phyloP scores from a whole-genome alignment of 495 filamentous ascomycete genomes.

The Talaromyces wortmannii region DNA sequence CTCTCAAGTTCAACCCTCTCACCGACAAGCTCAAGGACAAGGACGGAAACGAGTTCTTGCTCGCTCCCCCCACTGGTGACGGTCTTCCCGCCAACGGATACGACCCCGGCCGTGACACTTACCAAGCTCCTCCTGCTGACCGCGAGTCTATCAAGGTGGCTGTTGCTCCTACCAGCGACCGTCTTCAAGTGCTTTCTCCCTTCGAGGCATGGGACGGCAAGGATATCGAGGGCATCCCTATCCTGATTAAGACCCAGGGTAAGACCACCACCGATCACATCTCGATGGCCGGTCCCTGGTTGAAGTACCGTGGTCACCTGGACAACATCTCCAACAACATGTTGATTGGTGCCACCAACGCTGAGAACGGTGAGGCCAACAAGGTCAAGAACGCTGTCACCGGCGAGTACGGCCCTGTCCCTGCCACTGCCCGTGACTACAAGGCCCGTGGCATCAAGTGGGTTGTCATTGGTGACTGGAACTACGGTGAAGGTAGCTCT shows the following conservation, averaged over 20 bases:
- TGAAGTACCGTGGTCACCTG: slow-evolving; percentile 99
- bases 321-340: slow-evolving; percentile 99
- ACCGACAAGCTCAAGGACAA: slow-evolving; percentile 92
- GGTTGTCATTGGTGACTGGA: slow-evolving; percentile 99
- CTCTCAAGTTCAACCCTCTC: slow-evolving; percentile 93
- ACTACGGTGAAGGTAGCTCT: slow-evolving; percentile 96
- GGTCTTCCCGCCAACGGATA: slow-evolving; percentile 79
- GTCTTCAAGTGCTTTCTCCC: slow-evolving; percentile 84
- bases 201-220: slow-evolving; percentile 93
- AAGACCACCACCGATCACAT: slow-evolving; percentile 99
- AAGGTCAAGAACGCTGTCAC: slow-evolving; percentile 91
- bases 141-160: slow-evolving; percentile 65
- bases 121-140: slow-evolving; percentile 89
- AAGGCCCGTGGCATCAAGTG: slow-evolving; percentile 93
- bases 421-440: slow-evolving; percentile 94
- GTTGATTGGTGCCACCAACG: slow-evolving; percentile 96
- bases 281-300: slow-evolving; percentile 98
- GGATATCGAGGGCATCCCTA: slow-evolving; percentile 80
- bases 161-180: slow-evolving; percentile 85
- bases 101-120: slow-evolving; percentile 91
- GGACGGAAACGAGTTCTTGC: slow-evolving; percentile 93
- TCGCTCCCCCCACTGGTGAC: slow-evolving; percentile 71
- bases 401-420: slow-evolving; percentile 78
- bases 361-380: slow-evolving; percentile 94
- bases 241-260: slow-evolving; percentile 95